phyloP scores from a whole-genome alignment of 352 stramenopile genomes.

The Thalassiosira sp. region DNA sequence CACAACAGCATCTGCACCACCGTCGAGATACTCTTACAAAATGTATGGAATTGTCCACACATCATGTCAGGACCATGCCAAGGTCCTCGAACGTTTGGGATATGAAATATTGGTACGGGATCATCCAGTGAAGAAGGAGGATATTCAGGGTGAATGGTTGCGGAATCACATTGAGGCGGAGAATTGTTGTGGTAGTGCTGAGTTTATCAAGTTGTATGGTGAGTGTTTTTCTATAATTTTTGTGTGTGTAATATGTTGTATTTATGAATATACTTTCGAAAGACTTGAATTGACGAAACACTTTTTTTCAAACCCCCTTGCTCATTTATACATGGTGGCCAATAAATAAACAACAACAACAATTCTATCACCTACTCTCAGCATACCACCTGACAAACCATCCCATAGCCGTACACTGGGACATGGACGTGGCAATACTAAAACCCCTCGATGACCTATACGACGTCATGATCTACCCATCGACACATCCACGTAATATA shows the following conservation, averaged over 20 bases:
- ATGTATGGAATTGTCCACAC: conserved; percentile 74
- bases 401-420: conserved; percentile 64
- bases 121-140: conserved; percentile 55
- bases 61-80: conserved; percentile 43
- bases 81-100: conserved; percentile 45
- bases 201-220: conserved; percentile 77
- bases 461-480: conserved; percentile 59
- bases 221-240: too few relatives aligned
- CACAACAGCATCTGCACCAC: not conserved
- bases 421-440: conserved; percentile 69
- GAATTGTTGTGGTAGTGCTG: conserved; percentile 61
- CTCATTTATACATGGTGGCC: too few relatives aligned
- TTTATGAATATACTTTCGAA: too few relatives aligned
- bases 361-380: too few relatives aligned
- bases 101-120: conserved; percentile 57
- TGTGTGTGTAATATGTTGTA: too few relatives aligned
- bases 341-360: too few relatives aligned
- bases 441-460: conserved; percentile 68
- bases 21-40: conserved; percentile 65
- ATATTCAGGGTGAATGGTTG: conserved; percentile 64
- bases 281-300: too few relatives aligned
- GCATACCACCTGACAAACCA: conserved; percentile 63
- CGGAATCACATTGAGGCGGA: conserved; percentile 59
- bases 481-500: conserved; percentile 12
- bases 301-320: too few relatives aligned